These are phyloP conservation scores for Neurospora pannonica DNA, from an alignment of 495 filamentous ascomycete genomes.

Conservation along the genomic window DNA sequence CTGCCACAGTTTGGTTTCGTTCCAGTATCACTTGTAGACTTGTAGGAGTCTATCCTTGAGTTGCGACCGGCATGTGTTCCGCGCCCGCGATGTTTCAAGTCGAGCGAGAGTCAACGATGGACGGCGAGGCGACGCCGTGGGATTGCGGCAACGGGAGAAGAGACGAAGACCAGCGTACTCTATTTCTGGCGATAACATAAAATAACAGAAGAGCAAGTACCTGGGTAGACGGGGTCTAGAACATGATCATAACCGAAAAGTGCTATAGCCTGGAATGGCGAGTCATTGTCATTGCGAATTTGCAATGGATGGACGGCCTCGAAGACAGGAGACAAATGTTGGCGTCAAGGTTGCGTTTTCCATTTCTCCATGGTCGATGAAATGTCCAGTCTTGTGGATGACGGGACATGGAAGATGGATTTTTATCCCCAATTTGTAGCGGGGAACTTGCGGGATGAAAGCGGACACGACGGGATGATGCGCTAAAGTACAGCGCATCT, in stretches of 20 bases:
- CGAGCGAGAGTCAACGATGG: not conserved
- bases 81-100: not conserved
- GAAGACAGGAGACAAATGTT: not conserved
- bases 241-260: not conserved
- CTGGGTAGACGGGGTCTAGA: not conserved
- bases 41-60: not conserved
- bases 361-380: not conserved
- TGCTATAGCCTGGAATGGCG: not conserved
- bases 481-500: not conserved
- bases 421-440: not conserved
- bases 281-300: not conserved
- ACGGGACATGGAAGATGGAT: not conserved
- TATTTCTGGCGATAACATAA: not conserved
- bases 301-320: not conserved
- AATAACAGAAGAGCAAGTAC: not conserved
- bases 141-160: not conserved
- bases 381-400: not conserved
- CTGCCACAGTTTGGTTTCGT: not conserved
- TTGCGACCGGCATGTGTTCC: not conserved
- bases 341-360: not conserved
- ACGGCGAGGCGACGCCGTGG: not conserved
- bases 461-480: not conserved
- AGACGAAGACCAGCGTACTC: not conserved
- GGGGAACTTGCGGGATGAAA: not conserved
- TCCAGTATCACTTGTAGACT: not conserved